Percentiles rank a stretch among this genome's conserved stretches.
Evolutionary conservation across 805 yeast species (phyloP).

Genomic region (Yarrowia sp.): DNA sequence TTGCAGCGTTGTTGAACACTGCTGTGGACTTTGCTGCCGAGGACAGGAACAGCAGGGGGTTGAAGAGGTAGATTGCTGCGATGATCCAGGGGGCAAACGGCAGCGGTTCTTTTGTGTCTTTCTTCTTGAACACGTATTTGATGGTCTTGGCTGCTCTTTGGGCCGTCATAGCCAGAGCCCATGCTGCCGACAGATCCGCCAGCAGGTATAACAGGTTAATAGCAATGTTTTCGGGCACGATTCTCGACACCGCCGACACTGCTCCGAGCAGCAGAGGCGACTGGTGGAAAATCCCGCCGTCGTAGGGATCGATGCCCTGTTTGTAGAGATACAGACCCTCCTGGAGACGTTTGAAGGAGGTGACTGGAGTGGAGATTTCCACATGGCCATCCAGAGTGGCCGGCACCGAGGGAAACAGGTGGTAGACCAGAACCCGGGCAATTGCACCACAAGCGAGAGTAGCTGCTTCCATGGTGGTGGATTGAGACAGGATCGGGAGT

Average conservation of each 20-base stretch:
- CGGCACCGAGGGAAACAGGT: constrained; percentile 45
- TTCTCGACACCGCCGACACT: constrained; percentile 52
- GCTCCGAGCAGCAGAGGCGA: constrained; percentile 73
- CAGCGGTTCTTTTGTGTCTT: constrained; percentile 45
- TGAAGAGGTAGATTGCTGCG: constrained; percentile 72
- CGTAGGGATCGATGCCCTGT: constrained; percentile 69
- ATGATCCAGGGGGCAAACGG: constrained; percentile 55
- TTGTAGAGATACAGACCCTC: constrained; percentile 72
- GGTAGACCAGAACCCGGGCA: constrained; percentile 44
- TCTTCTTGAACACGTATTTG: constrained; percentile 38
- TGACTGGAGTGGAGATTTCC: constrained; percentile 74
- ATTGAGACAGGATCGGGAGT: not conserved
- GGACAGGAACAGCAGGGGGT: constrained; percentile 78
- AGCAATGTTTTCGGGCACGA: constrained; percentile 40
- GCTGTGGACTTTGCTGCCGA: constrained; percentile 73
- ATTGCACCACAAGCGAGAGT: constrained; percentile 42
- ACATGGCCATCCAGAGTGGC: constrained; percentile 58
- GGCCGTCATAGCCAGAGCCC: constrained; percentile 60
- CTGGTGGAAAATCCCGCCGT: constrained; percentile 87
- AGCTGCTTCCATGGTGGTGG: constrained; percentile 11
- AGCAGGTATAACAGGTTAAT: constrained; percentile 59
- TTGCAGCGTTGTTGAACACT: constrained; percentile 63
- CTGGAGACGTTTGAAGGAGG: constrained; percentile 65
- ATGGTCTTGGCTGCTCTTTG: constrained; percentile 37
- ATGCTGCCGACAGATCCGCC: constrained; percentile 66